Conservation (phyloP, 352 stramenopile species). For the Globisporangium nodosum region DNA sequence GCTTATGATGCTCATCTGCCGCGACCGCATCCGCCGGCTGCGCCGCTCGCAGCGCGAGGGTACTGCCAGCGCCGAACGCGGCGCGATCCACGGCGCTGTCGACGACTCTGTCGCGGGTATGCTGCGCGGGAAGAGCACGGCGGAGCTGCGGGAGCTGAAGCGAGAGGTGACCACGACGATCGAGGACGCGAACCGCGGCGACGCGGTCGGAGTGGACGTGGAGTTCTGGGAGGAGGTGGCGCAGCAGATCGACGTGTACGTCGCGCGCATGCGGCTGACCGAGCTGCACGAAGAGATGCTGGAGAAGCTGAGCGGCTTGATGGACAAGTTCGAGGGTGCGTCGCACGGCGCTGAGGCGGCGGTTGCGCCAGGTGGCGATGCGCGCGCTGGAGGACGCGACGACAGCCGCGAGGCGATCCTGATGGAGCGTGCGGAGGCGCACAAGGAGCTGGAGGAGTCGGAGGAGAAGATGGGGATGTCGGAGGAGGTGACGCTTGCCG, state of each 20-base stretch:
- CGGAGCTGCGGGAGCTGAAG: slow-evolving; percentile 42
- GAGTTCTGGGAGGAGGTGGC: slow-evolving; percentile 94
- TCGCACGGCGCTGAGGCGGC: not conserved
- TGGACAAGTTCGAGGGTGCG: slow-evolving; percentile 20
- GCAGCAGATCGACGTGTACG: slow-evolving; percentile 90
- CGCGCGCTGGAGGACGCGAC: slow-evolving; percentile 25
- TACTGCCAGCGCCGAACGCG: slow-evolving; percentile 39
- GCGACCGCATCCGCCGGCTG: slow-evolving; percentile 64
- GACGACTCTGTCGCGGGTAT: slow-evolving; percentile 88
- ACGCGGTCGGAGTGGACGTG: slow-evolving; percentile 73
- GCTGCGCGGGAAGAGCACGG: slow-evolving; percentile 73
- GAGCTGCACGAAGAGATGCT: slow-evolving; percentile 95
- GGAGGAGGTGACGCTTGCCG: slow-evolving; percentile 85
- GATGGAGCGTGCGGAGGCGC: slow-evolving; percentile 54
- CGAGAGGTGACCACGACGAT: slow-evolving; percentile 68
- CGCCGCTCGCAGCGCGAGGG: slow-evolving; percentile 59
- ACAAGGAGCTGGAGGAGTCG: slow-evolving; percentile 59
- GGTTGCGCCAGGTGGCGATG: not conserved
- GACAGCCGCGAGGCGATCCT: slow-evolving; percentile 59
- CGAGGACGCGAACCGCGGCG: slow-evolving; percentile 42
- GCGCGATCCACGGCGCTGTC: slow-evolving; percentile 83
- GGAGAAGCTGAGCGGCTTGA: slow-evolving; percentile 85
- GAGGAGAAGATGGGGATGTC: slow-evolving; percentile 83
- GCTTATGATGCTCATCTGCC: slow-evolving; percentile 72
- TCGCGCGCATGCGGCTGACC: slow-evolving; percentile 83